Conservation (phyloP, 2,329 filamentous ascomycete species). For the Colletotrichum theobromicola region DNA sequence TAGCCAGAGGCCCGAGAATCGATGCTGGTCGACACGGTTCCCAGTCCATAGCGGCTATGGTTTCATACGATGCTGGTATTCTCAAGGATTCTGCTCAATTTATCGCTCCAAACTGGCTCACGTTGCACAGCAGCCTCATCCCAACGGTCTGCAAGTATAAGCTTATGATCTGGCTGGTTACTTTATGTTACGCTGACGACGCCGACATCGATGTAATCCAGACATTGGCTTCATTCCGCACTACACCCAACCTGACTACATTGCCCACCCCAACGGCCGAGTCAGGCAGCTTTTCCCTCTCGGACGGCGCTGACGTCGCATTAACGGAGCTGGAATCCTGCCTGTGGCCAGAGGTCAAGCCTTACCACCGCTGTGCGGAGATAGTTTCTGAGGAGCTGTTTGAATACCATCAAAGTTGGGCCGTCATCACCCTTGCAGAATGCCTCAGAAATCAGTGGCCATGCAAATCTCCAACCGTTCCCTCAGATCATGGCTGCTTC, state of each 20-base stretch:
- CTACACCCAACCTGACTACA: background rate
- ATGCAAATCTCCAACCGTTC: background rate
- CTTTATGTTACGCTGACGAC: conserved; percentile 19
- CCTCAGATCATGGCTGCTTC: background rate
- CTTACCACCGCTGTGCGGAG: background rate
- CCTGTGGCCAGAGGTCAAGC: background rate
- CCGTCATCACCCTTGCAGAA: background rate
- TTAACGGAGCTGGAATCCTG: background rate
- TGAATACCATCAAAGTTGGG: background rate
- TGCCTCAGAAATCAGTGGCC: background rate
- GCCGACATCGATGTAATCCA: conserved; percentile 16
- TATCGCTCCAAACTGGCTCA: background rate
- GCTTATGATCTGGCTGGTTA: conserved; percentile 25
- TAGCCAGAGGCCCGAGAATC: too few species aligned
- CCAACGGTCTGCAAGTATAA: background rate
- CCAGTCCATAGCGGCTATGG: too few species aligned
- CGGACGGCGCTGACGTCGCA: background rate
- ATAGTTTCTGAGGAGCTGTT: background rate
- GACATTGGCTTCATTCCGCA: background rate
- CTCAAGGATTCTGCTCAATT: background rate
- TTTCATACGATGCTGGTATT: background rate
- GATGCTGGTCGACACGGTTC: too few species aligned
- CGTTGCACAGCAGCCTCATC: background rate
- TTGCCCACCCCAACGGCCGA: background rate
- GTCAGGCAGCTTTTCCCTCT: background rate